Evolutionary conservation across 768 basidiomycete species (phyloP).

Genomic region (Phanerochaete sordida): DNA sequence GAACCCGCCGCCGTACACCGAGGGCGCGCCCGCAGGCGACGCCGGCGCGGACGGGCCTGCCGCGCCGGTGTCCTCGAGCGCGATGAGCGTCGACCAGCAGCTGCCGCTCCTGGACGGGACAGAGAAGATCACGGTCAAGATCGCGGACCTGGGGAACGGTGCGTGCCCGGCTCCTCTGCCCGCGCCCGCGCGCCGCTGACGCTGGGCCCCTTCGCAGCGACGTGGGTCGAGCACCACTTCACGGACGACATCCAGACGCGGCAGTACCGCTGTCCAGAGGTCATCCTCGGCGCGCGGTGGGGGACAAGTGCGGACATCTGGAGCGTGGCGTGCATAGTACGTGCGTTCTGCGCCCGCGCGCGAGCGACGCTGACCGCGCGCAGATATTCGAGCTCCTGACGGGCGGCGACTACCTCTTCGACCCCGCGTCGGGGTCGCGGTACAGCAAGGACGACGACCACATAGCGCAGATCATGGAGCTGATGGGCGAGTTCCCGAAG

Average conservation of each 20-base stretch:
- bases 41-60: constrained; percentile 13
- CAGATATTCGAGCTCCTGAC: constrained; percentile 94
- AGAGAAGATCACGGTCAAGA: constrained; percentile 93
- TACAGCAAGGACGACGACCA: constrained; percentile 98
- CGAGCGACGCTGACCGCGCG: not conserved
- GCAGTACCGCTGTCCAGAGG: constrained; percentile 97
- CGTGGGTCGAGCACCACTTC: constrained; percentile 93
- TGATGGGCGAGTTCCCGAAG: constrained; percentile 87
- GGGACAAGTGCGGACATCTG: constrained; percentile 94
- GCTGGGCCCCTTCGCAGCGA: constrained; percentile 42
- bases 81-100: constrained; percentile 29
- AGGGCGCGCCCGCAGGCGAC: constrained; percentile 24
- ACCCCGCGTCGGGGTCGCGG: constrained; percentile 90
- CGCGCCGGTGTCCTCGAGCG: constrained; percentile 17
- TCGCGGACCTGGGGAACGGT: constrained; percentile 97
- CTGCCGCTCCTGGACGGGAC: constrained; percentile 31
- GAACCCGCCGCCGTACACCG: constrained; percentile 19
- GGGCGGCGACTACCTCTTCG: constrained; percentile 97
- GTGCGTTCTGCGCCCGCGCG: constrained; percentile 25
- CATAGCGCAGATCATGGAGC: constrained; percentile 96
- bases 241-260: constrained; percentile 98
- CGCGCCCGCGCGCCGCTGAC: not conserved
- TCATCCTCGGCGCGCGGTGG: constrained; percentile 96
- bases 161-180: constrained; percentile 26
- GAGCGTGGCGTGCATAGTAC: constrained; percentile 91